phyloP scores from a whole-genome alignment of 345 rosid genomes.

The Dipteronia dyeriana region DNA sequence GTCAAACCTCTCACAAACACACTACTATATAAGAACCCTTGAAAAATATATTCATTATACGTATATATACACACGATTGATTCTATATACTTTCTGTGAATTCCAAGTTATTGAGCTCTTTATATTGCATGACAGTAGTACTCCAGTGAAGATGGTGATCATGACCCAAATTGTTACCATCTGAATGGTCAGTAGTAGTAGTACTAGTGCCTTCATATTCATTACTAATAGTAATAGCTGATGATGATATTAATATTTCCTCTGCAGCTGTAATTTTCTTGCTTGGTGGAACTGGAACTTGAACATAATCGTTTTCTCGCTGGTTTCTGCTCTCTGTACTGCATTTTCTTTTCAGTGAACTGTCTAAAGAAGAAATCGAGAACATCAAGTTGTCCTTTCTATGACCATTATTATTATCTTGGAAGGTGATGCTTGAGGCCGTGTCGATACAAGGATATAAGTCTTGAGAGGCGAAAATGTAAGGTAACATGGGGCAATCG shows the following conservation, averaged over 20 bases:
- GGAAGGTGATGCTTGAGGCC: constrained; percentile 34
- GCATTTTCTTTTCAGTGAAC: constrained; percentile 29
- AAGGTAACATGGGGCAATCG: constrained; percentile 42
- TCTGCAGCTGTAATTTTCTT: constrained; percentile 21
- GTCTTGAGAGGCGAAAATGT: constrained; percentile 39
- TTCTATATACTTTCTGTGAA: constrained; percentile 20
- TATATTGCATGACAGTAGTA: constrained; percentile 21
- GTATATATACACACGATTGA: neutral
- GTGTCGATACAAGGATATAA: constrained; percentile 19
- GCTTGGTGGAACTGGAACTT: constrained; percentile 11
- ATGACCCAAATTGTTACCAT: constrained; percentile 16
- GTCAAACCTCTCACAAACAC: neutral
- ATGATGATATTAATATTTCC: constrained; percentile 11
- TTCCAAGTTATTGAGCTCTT: constrained; percentile 25
- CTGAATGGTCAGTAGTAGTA: constrained; percentile 13
- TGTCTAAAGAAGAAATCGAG: constrained; percentile 24
- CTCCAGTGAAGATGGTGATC: constrained; percentile 25
- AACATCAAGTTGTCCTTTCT: constrained; percentile 13
- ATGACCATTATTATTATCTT: constrained; percentile 1
- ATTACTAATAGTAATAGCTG: neutral
- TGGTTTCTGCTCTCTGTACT: constrained; percentile 1
- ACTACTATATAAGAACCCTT: neutral
- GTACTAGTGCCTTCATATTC: constrained; percentile 7
- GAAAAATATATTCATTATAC: neutral
- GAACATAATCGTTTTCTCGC: constrained; percentile 10